A percentile compares a stretch with the other conserved stretches of the same genome.
Conservation (phyloP, 495 filamentous ascomycete species). For the Letharia lupina region DNA sequence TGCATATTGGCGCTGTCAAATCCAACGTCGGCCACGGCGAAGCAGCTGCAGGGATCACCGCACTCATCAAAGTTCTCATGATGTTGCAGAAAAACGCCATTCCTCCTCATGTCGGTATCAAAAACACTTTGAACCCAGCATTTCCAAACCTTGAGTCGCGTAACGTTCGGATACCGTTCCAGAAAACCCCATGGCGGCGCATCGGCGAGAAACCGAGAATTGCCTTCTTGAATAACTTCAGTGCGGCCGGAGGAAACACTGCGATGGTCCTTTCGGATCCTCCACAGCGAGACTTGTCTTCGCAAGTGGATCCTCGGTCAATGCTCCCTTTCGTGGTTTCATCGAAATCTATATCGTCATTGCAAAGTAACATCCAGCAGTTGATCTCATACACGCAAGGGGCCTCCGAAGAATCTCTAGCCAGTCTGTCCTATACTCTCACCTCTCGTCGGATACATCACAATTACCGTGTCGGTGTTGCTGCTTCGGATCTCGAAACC, state of each 20-base stretch:
- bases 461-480: too few species aligned
- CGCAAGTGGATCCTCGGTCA: too few species aligned
- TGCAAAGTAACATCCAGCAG: too few species aligned
- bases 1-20: constrained; percentile 77
- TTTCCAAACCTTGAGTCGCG: constrained; percentile 58
- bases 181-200: constrained; percentile 24
- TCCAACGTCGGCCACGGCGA: constrained; percentile 79
- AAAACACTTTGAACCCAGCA: constrained; percentile 32
- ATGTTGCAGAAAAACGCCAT: constrained; percentile 66
- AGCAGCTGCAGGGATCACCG: constrained; percentile 66
- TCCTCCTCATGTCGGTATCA: constrained; percentile 54
- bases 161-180: constrained; percentile 30
- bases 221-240: constrained; percentile 61
- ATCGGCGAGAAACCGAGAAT: constrained; percentile 43
- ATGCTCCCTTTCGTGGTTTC: too few species aligned
- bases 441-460: too few species aligned
- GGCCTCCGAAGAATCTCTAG: too few species aligned
- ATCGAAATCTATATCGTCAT: too few species aligned
- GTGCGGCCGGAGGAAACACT: constrained; percentile 49
- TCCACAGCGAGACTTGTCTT: constrained; percentile 20
- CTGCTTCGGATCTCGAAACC: too few species aligned
- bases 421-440: too few species aligned
- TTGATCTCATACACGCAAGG: too few species aligned
- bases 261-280: constrained; percentile 47
- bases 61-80: constrained; percentile 65